Conservation (phyloP, 805 yeast species). For the Candida caryicola region DNA sequence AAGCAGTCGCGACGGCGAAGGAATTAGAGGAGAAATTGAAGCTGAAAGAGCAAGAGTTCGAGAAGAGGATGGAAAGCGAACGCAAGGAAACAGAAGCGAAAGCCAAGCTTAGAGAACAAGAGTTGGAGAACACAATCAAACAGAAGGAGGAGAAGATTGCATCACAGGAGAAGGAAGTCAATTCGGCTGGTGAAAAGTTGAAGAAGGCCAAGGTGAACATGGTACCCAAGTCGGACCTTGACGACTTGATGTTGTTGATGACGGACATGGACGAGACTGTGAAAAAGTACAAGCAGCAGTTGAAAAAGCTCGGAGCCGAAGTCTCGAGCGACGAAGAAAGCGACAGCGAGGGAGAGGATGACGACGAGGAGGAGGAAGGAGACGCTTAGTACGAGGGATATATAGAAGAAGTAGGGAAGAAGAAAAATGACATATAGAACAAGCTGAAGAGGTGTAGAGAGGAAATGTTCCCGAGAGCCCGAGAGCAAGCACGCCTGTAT, state of each 20-base stretch:
- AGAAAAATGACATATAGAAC: too few relatives aligned
- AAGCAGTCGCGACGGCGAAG: background rate
- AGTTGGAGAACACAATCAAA: background rate
- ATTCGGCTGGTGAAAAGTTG: constrained; percentile 2
- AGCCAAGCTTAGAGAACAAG: constrained; percentile 7
- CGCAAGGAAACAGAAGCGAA: constrained; percentile 6
- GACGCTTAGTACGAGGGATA: too few relatives aligned
- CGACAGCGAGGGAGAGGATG: constrained; percentile 62
- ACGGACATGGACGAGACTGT: constrained; percentile 74
- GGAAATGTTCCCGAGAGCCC: too few relatives aligned
- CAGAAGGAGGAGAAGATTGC: constrained; percentile 5
- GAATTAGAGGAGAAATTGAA: background rate
- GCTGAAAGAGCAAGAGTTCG: background rate
- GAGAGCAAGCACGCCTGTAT: too few relatives aligned
- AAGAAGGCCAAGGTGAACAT: constrained; percentile 14
- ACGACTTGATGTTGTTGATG: constrained; percentile 73
- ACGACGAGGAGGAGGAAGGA: constrained; percentile 42
- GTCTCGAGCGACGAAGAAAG: constrained; percentile 71
- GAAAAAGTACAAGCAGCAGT: constrained; percentile 50
- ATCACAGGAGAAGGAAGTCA: background rate
- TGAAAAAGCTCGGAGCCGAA: constrained; percentile 53
- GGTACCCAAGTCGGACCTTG: constrained; percentile 56
- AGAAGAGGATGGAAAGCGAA: background rate
- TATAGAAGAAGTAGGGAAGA: too few relatives aligned
- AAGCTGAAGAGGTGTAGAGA: too few relatives aligned